Evolutionary conservation across 805 yeast species (phyloP).

Genomic region (Aciculoconidium aculeatum): DNA sequence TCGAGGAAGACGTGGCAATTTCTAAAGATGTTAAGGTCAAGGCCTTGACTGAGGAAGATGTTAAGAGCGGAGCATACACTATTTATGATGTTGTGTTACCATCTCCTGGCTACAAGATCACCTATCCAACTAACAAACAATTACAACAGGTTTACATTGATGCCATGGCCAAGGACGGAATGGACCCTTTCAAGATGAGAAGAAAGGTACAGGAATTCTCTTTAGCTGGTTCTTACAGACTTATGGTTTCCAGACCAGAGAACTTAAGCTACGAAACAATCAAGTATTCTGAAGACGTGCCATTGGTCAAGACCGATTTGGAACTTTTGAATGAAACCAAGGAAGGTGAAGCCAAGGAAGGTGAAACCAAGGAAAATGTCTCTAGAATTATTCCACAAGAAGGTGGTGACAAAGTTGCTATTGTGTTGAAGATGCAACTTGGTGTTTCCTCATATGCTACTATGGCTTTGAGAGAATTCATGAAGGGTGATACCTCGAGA

Average conservation of each 20-base stretch:
- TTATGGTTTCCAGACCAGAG: conserved; percentile 60
- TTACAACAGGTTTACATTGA: conserved; percentile 58
- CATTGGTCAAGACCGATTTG: conserved; percentile 74
- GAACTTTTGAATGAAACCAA: conserved; percentile 32
- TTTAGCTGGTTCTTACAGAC: conserved; percentile 84
- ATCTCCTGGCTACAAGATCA: conserved; percentile 93
- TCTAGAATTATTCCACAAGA: conserved; percentile 10
- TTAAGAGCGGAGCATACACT: conserved; percentile 48
- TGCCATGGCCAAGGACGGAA: conserved; percentile 71
- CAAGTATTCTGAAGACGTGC: conserved; percentile 61
- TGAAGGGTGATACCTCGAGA: conserved; percentile 66
- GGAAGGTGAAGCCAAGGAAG: conserved; percentile 19
- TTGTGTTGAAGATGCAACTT: conserved; percentile 68
- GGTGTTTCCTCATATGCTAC: conserved; percentile 93
- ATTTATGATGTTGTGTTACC: conserved; percentile 88
- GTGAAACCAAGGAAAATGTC: conserved; percentile 8
- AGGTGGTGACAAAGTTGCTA: conserved; percentile 52
- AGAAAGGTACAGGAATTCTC: conserved; percentile 86
- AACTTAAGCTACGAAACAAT: conserved; percentile 57
- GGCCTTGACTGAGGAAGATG: conserved; percentile 69
- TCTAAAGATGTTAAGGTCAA: conserved; percentile 60
- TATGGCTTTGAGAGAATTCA: conserved; percentile 90
- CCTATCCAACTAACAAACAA: conserved; percentile 67
- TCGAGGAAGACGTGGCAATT: conserved; percentile 66
- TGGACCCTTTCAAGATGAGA: conserved; percentile 82